Conservation (phyloP, 2,329 filamentous ascomycete genomes). For the Incumbomyces delicatus region DNA sequence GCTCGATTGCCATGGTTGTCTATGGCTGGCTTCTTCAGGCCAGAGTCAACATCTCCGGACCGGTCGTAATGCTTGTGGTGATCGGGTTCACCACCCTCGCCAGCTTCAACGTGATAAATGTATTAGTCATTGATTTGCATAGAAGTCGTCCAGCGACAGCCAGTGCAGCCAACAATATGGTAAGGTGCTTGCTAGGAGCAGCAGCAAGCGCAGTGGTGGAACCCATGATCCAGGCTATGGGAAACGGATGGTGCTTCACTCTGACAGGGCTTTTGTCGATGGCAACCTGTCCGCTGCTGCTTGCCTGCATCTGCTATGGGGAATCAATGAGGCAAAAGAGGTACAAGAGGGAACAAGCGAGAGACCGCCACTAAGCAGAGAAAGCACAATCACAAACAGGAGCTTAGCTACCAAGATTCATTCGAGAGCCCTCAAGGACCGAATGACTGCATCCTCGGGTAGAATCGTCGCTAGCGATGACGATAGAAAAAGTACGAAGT, state of each 20-base stretch:
- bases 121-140: conserved; percentile 12
- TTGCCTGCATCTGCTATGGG: background rate
- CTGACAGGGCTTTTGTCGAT: background rate
- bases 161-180: conserved; percentile 28
- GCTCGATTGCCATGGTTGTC: conserved; percentile 25
- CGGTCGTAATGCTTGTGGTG: conserved; percentile 19
- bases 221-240: conserved; percentile 14
- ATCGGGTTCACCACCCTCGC: conserved; percentile 10
- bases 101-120: conserved; percentile 9
- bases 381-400: too few species aligned
- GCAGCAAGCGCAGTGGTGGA: conserved; percentile 22
- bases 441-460: too few species aligned
- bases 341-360: background rate
- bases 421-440: too few species aligned
- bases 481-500: too few species aligned
- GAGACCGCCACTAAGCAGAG: too few species aligned
- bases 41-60: conserved; percentile 26
- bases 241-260: conserved; percentile 13
- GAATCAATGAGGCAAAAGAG: background rate
- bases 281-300: background rate
- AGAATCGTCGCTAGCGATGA: too few species aligned
- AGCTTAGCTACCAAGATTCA: too few species aligned
- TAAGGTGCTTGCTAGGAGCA: conserved; percentile 26
- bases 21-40: conserved; percentile 35
- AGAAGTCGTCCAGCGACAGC: conserved; percentile 23